Conservation (phyloP, 371 early-diverging fungal genomes). For the Rhizopus arrhizus region DNA sequence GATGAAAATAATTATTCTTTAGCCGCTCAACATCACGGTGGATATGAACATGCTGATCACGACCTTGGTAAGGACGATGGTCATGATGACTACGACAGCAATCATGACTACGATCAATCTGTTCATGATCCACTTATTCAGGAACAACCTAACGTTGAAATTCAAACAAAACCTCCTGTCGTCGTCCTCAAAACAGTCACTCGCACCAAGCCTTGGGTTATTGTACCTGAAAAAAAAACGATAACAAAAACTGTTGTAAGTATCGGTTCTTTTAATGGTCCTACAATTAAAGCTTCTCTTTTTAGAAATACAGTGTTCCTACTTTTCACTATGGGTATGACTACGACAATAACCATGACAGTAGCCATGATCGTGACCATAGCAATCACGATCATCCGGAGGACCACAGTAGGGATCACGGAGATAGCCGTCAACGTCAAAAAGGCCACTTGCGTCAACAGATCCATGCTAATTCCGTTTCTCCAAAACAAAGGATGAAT, state of each 20-base stretch:
- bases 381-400: not conserved
- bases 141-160: not conserved
- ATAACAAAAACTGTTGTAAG: too few relatives aligned
- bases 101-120: not conserved
- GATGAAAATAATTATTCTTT: conserved; percentile 2
- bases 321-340: not conserved
- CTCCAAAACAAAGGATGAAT: not conserved
- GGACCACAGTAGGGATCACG: too few relatives aligned
- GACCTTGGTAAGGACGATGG: not conserved
- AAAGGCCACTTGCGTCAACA: not conserved
- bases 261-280: not conserved
- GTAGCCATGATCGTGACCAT: not conserved
- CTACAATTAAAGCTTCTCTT: not conserved
- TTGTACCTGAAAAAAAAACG: not conserved
- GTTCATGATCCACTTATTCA: not conserved
- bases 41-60: not conserved
- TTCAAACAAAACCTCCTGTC: conserved; percentile 24
- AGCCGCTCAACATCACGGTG: not conserved
- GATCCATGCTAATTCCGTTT: not conserved
- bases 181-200: conserved; percentile 22
- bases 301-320: not conserved
- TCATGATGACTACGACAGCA: not conserved
- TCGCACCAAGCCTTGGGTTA: conserved; percentile 5
- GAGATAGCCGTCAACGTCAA: too few relatives aligned
- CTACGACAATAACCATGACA: conserved; percentile 1